Evolutionary conservation across 495 filamentous ascomycete genomes (phyloP).

Genomic region (Tetracladium setigerum): DNA sequence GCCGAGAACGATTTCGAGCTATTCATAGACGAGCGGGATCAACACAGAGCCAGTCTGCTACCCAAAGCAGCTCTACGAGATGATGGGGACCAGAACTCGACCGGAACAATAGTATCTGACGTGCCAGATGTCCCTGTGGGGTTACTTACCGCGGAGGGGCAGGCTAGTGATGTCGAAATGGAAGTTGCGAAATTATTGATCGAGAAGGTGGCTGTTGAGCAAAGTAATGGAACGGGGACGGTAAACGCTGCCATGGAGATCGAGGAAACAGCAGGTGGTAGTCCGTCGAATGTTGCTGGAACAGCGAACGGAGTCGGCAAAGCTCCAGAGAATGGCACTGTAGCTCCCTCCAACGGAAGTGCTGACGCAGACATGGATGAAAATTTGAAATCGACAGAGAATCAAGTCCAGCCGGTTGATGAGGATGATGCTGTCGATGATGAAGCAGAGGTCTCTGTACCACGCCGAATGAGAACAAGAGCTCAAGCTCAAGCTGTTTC

Average conservation of each 20-base stretch:
- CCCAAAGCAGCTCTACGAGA: conserved; percentile 6
- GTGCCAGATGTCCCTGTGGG: conserved; percentile 1
- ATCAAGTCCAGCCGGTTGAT: conserved; percentile 27
- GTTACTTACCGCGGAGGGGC: not conserved
- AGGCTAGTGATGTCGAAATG: not conserved
- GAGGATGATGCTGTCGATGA: conserved; percentile 22
- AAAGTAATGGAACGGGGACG: not conserved
- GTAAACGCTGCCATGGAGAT: not conserved
- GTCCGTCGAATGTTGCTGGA: not conserved
- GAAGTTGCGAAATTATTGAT: conserved; percentile 1
- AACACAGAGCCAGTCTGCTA: conserved; percentile 1
- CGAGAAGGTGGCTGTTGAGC: not conserved
- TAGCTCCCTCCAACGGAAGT: not conserved
- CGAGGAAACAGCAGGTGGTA: not conserved
- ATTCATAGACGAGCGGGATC: conserved; percentile 27
- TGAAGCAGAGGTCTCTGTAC: conserved; percentile 20
- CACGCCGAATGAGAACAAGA: conserved; percentile 64
- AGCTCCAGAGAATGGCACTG: not conserved
- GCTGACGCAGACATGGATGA: conserved; percentile 5
- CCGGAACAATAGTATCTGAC: conserved; percentile 17
- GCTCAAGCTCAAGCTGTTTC: conserved; percentile 50
- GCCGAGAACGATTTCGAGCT: conserved; percentile 45
- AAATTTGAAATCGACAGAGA: conserved; percentile 14
- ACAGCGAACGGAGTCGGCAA: not conserved
- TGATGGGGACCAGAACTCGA: conserved; percentile 18